Conservation (phyloP, 805 yeast genomes). For the Yamadazyma olivae region DNA sequence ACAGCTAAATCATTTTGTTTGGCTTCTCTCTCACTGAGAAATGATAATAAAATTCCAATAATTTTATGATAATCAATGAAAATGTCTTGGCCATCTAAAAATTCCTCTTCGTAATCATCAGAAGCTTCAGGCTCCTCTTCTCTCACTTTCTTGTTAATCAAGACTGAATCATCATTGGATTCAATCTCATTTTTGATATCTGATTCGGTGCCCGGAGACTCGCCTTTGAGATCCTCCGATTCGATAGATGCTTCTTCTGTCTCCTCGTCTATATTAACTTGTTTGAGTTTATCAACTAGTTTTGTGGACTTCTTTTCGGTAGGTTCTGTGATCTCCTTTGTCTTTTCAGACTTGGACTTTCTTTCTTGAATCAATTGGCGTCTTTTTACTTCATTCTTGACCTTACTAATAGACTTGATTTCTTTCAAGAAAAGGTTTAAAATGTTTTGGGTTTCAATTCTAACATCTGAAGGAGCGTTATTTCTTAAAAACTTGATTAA, state of each 20-base stretch:
- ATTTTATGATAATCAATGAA: constrained; percentile 76
- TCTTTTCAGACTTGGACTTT: constrained; percentile 20
- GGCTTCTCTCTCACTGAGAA: constrained; percentile 46
- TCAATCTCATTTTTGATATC: not conserved
- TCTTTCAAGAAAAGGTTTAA: constrained; percentile 76
- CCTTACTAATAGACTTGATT: constrained; percentile 69
- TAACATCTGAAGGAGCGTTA: constrained; percentile 81
- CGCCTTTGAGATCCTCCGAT: constrained; percentile 6
- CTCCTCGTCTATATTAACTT: constrained; percentile 1
- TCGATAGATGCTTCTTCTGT: constrained; percentile 8
- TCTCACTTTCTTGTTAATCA: not conserved
- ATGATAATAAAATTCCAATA: constrained; percentile 76
- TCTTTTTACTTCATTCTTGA: constrained; percentile 50
- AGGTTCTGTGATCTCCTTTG: constrained; percentile 1
- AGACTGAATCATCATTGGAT: not conserved
- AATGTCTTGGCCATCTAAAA: constrained; percentile 63
- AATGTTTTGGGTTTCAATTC: constrained; percentile 79
- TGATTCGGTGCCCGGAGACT: not conserved
- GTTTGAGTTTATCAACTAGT: constrained; percentile 1
- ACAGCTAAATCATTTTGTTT: constrained; percentile 23
- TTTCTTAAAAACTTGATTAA: constrained; percentile 69
- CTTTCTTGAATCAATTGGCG: constrained; percentile 17
- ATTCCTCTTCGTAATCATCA: constrained; percentile 43
- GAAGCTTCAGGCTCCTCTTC: constrained; percentile 4
- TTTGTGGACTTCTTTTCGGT: constrained; percentile 1